Evolutionary conservation across 345 rosid genomes (phyloP), one percentile per base, ranked within the genome.

Genomic region (Lepidium aucheri): DNA sequence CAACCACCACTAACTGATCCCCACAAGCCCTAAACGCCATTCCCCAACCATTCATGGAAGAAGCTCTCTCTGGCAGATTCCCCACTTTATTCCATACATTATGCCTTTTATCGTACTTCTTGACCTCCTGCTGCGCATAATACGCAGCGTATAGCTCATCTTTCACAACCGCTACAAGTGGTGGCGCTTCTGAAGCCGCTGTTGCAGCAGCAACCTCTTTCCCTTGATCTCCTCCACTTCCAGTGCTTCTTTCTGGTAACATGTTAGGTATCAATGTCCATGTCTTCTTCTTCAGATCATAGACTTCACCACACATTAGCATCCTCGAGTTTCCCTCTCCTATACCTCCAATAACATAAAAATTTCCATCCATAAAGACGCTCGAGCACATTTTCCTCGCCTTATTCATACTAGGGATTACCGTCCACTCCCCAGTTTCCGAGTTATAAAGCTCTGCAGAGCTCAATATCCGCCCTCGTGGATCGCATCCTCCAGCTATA

Each of bases 21-120:
- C 98, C 97, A 47, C 91, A 87, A 5, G 86, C 91, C 63, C 84
- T 77, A 70, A 93, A 93, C 4, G 91, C 98, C 24, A 93, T 17
- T n/a, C 97, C 98, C 98, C 97, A 93, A 15, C 97, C 97, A 4
- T 84, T 80, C 82, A 68, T 65, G 0, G 93, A 83, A 52, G 28
- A 63, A n/a, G 82, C 85, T 46, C 53, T 65, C 22, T 67, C 83
- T 1, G 98, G 97, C 65, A 93, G 59, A 14, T 64, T 60, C 68
- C 94, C 98, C 0, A 84, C 63, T 10, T 71, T 68, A 20, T 22
- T 42, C 98, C 98, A 90, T 11, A 47, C 32, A 20, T 86, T 90
- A 33, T 9, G 75, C 55, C 24, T 69, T 42, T 85, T 93, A 20
- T 87, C 81, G 12, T 86, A 93, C 26, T 80, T 90, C 70, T 60